Conservation (phyloP, 2,329 filamentous ascomycete species). For the Fusarium paranaense region DNA sequence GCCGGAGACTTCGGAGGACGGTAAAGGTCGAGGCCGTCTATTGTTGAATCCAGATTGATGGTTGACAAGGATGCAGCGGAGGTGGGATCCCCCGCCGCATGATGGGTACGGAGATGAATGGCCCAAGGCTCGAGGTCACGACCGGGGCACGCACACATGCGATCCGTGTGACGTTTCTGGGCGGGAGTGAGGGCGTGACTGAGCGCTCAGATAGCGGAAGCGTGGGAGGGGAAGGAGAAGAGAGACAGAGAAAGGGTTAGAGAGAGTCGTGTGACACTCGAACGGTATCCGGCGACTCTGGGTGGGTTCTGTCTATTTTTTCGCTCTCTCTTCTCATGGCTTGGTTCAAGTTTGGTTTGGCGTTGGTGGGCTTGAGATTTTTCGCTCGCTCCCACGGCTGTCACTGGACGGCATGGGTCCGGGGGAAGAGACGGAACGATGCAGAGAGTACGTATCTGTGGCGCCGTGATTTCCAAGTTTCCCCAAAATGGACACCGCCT, state of each 20-base stretch:
- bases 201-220: conserved; percentile 19
- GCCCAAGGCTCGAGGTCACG: conserved; percentile 27
- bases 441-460: conserved; percentile 34
- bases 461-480: conserved; percentile 10
- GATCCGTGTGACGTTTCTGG: conserved; percentile 33
- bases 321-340: neutral
- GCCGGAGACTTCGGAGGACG: conserved; percentile 34
- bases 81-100: conserved; percentile 68
- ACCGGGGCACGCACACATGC: conserved; percentile 42
- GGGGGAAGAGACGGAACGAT: conserved; percentile 1
- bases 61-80: conserved; percentile 63
- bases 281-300: conserved; percentile 21
- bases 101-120: conserved; percentile 49
- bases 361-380: conserved; percentile 33
- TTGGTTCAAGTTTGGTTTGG: conserved; percentile 34
- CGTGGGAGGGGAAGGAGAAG: neutral
- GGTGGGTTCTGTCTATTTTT: conserved; percentile 20
- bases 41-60: conserved; percentile 69
- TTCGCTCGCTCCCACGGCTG: conserved; percentile 3
- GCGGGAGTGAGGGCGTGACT: conserved; percentile 12
- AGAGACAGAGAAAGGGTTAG: neutral
- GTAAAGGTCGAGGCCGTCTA: conserved; percentile 52
- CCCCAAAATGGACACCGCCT: conserved; percentile 31
- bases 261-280: conserved; percentile 40
- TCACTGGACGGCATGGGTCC: conserved; percentile 5